Conservation (phyloP, 495 filamentous ascomycete genomes). For the Tuber aestivum region DNA sequence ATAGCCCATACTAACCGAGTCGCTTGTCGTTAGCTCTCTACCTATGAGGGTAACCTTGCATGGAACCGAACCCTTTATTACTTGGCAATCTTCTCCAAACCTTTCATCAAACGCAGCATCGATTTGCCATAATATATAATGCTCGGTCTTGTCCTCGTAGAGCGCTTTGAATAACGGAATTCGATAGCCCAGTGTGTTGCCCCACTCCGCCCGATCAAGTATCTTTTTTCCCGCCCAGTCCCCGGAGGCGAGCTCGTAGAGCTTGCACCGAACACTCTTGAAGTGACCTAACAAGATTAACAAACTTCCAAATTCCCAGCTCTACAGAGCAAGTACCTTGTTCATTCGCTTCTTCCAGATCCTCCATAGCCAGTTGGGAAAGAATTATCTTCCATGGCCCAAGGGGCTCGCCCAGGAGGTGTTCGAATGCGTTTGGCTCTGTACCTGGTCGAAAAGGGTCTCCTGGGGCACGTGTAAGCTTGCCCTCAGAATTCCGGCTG, state of each 20-base stretch:
- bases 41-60: neutral
- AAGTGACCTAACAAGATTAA: neutral
- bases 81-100: conserved; percentile 9
- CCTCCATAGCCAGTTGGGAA: neutral
- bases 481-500: neutral
- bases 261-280: neutral
- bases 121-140: conserved; percentile 45
- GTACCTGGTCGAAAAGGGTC: neutral
- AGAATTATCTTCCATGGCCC: neutral
- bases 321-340: neutral
- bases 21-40: neutral
- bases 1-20: neutral
- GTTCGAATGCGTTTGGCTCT: neutral
- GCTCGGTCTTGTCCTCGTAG: conserved; percentile 2
- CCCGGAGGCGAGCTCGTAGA: neutral
- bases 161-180: neutral
- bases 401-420: too few species aligned
- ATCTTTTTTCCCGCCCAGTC: conserved; percentile 5
- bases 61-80: conserved; percentile 18
- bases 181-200: neutral
- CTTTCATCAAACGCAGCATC: conserved; percentile 42
- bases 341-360: neutral
- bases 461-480: neutral
- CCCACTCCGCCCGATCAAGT: neutral
- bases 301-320: neutral